phyloP scores from a whole-genome alignment of 768 basidiomycete species.

The Grammothele lineata region DNA sequence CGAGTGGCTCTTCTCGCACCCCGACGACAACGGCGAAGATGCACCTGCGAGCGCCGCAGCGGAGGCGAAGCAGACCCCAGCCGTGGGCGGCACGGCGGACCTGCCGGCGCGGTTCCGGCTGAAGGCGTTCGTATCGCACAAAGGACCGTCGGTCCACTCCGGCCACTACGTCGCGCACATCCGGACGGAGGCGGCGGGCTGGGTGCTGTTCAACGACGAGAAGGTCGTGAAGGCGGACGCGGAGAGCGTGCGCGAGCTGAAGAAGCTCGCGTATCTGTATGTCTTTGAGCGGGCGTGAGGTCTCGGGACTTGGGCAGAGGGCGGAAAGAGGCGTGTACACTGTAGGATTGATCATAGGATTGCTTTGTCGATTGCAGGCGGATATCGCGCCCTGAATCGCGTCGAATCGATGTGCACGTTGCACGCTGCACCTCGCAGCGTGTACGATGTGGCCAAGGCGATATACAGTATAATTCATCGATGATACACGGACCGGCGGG shows the following conservation, averaged over 20 bases:
- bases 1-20: slow-evolving; percentile 95
- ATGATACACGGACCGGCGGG: no score
- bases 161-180: slow-evolving; percentile 92
- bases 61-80: slow-evolving; percentile 15
- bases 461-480: no score
- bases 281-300: slow-evolving; percentile 63
- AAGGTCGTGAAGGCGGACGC: slow-evolving; percentile 89
- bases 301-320: background rate
- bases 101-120: slow-evolving; percentile 78
- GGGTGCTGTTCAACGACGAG: slow-evolving; percentile 96
- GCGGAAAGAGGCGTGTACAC: background rate
- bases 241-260: slow-evolving; percentile 77
- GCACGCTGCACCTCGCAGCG: no score
- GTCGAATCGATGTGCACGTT: no score
- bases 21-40: slow-evolving; percentile 77
- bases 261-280: slow-evolving; percentile 89
- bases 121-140: slow-evolving; percentile 96
- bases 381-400: no score
- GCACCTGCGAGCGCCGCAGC: slow-evolving; percentile 24
- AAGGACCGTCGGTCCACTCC: slow-evolving; percentile 92
- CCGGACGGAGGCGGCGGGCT: slow-evolving; percentile 47
- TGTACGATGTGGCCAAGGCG: no score
- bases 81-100: slow-evolving; percentile 45
- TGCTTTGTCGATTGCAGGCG: no score
- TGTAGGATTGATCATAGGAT: no score